Evolutionary conservation across 2,329 filamentous ascomycete genomes (phyloP), one percentile per base, ranked within the genome.

Genomic region (Eutypa lata): DNA sequence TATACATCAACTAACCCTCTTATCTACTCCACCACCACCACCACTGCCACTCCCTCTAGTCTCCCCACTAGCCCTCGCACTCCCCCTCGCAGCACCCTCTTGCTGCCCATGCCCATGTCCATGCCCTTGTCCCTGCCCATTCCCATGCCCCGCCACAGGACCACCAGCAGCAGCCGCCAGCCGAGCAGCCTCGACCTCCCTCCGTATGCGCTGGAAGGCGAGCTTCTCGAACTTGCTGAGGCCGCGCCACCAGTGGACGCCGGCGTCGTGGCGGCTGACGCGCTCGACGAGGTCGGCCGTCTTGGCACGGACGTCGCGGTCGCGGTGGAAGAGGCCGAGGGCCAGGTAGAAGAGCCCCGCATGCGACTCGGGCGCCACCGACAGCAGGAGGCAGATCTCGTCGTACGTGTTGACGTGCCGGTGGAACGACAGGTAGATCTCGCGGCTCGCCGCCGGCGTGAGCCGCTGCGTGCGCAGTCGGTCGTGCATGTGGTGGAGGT

Each of bases 401-500:
- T 90, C 88, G 67, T 95, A 94, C 22, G 87, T 84, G 61, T 88
- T 86, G 42, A 92, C 87, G 57, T 87, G 84, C 63, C 86, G 84
- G 14, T 87, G 77, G 19, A 99, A 81, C 1, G 91, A 87, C 19
- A 94, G 74, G 66, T 97, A 99, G 42, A 99, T 89, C 48, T 92
- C 89, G 16, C 86, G 88, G 51, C 89, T 89, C 57, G 93, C 88
- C 3, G 84, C 75, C 3, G 90, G 84, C 2, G 83, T 86, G 1
- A 97, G 79, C 52, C 91, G 89, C 56, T 96, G 82, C 54, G 88
- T 88, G 21, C 92, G 87, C 6, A 99, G 79, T 8, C 91, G 90
- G 71, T 97, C 93, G 69, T 97, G 91, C 68, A 97, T 87, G 70
- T 97, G 92, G 61, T 92, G 86, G 10, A 99, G 76, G 68, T 99